Evolutionary conservation across 176 grass and related monocot genomes (phyloP).

Genomic region (Avena insularis): DNA sequence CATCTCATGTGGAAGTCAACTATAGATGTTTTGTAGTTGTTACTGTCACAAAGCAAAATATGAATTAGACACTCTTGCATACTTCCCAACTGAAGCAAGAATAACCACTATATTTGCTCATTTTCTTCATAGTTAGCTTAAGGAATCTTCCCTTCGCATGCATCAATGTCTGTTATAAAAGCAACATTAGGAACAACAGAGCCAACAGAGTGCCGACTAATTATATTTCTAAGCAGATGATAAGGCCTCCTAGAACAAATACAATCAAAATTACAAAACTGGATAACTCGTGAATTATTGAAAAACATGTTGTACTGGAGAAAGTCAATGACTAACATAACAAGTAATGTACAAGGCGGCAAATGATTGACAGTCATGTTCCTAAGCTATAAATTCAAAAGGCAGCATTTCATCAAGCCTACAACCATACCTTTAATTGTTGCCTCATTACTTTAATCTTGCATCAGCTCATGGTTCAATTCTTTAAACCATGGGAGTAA

Average conservation of each 20-base stretch:
- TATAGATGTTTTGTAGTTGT: conserved; percentile 73
- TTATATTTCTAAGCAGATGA: background rate
- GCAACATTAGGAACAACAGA: conserved; percentile 19
- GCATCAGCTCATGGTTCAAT: too few relatives aligned
- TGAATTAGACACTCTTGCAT: conserved; percentile 36
- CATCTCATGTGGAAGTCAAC: conserved; percentile 78
- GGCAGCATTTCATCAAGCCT: too few relatives aligned
- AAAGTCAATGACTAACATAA: too few relatives aligned
- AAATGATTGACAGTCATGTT: too few relatives aligned
- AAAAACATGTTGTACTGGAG: background rate
- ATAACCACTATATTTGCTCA: conserved; percentile 75
- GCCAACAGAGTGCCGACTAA: background rate
- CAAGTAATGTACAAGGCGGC: too few relatives aligned
- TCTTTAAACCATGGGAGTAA: too few relatives aligned
- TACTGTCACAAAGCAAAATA: conserved; percentile 39
- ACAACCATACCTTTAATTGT: too few relatives aligned
- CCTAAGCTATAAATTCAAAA: too few relatives aligned
- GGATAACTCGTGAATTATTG: background rate
- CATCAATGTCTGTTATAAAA: conserved; percentile 50
- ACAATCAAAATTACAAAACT: background rate
- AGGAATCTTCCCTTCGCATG: conserved; percentile 39
- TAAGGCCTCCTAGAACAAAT: background rate
- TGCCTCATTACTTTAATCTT: too few relatives aligned
- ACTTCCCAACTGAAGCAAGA: conserved; percentile 4
- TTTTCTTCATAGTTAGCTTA: conserved; percentile 6